Base-by-base conservation (phyloP, 1,284 basidiomycete species). In the Tausonia pullulans region DNA sequence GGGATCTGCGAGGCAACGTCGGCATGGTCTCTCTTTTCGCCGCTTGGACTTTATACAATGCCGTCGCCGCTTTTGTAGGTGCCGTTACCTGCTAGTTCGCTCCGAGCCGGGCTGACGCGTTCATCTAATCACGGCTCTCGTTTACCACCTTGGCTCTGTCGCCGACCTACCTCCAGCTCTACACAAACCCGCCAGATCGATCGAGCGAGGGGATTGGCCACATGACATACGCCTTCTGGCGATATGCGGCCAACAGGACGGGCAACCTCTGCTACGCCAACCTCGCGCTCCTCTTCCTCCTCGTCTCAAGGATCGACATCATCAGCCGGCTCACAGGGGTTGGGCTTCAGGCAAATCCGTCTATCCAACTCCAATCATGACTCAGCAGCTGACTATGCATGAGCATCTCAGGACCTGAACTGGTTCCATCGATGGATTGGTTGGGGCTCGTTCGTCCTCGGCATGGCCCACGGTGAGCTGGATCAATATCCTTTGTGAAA, bases 341-440 rank as follows among this genome's bases (percentile, higher is more conserved):
- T 16, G 39, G 44, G 2, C 55, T 55, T 11, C 61, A 63, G 48
- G 61, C 58, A 11, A 16, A 55, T 46, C 44, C 2, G 27, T n/a
- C 13, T 14, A 46, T 2, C n/a, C 41, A 46, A 27, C 2, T 2
- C 9, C 16, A 39, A 5, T 43, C 49, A n/a, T 10, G 51, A 45
- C 44, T 3, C 40, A 44, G 39, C n/a, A 9, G 8, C 39, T 44
- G 2, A 39, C 44, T 16, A 27, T 27, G 27, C 27, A 55, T 48
- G 16, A 9, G 16, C 27, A 39, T n/a, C 46, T 44, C 59, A 61
- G 59, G 59, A 61, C 39, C 60, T 65, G 13, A 56, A 44, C 3
- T 65, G 45, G 45, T 58, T 65, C 46, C 64, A 65, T 43, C 51
- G 58, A 1, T 65, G 64, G 64, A 44, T 65, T 27, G 64, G 64